Evolutionary conservation across 169 alveolate genomes (phyloP).

Genomic region (Cyclospora cayetanensis): DNA sequence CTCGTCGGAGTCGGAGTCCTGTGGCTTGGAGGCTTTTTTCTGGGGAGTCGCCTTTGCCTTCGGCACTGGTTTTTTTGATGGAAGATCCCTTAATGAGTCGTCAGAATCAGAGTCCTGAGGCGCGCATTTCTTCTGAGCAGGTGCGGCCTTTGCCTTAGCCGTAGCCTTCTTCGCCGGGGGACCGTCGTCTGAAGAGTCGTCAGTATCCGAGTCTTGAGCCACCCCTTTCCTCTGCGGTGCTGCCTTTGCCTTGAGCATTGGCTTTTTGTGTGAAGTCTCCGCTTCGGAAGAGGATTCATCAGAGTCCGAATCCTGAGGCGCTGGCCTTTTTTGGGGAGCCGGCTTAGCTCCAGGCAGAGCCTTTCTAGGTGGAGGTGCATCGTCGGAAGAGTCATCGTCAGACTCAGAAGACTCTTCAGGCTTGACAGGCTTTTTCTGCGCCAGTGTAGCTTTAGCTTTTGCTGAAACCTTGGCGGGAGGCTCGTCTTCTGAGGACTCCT

Average conservation of each 20-base stretch:
- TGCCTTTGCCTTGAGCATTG: no score
- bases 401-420: no score
- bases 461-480: no score
- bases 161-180: neutral
- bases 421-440: no score
- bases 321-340: neutral
- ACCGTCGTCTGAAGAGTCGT: slow-evolving; percentile 48
- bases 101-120: no score
- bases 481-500: no score
- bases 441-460: no score
- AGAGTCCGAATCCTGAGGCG: neutral
- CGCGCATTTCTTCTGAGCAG: no score
- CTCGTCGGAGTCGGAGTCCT: slow-evolving; percentile 5
- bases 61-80: neutral
- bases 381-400: no score
- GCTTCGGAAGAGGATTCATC: neutral
- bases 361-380: no score
- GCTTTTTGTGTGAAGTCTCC: no score
- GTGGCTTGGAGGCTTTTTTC: neutral
- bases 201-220: slow-evolving; percentile 37
- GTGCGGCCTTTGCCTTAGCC: neutral
- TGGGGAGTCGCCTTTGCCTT: slow-evolving; percentile 3
- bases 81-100: slow-evolving; percentile 29
- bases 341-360: neutral
- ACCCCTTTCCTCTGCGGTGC: neutral